Evolutionary conservation across 1,284 basidiomycete genomes (phyloP).

Genomic region (Athelia psychrophila): DNA sequence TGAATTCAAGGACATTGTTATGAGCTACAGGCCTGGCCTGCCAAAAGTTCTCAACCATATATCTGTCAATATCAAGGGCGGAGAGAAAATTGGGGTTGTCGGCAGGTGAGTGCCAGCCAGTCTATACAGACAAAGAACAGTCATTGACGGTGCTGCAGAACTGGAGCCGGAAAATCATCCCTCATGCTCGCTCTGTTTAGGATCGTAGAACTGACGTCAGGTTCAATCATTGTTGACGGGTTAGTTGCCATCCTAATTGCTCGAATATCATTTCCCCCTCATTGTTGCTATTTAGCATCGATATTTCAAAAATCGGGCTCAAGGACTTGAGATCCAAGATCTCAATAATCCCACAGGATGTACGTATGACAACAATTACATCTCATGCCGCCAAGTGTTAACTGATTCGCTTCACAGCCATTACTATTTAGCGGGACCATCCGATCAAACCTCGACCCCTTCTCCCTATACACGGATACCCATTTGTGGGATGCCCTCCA

Average conservation of each 20-base stretch:
- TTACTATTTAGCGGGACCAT: conserved; percentile 56
- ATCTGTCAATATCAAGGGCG: conserved; percentile 53
- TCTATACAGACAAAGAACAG: not conserved
- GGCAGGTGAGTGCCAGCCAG: conserved; percentile 34
- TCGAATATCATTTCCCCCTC: too few species aligned
- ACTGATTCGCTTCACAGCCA: conserved; percentile 31
- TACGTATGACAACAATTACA: conserved; percentile 12
- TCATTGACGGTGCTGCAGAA: conserved; percentile 20
- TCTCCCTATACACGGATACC: conserved; percentile 54
- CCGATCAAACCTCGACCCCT: conserved; percentile 70
- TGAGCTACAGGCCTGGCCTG: conserved; percentile 57
- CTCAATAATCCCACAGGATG: conserved; percentile 55
- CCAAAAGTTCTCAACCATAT: conserved; percentile 60
- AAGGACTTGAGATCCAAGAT: conserved; percentile 44
- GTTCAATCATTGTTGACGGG: conserved; percentile 38
- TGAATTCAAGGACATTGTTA: conserved; percentile 49
- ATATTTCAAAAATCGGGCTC: conserved; percentile 48
- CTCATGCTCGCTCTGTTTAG: conserved; percentile 36
- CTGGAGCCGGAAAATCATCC: conserved; percentile 58
- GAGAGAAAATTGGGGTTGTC: conserved; percentile 82
- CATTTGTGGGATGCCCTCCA: conserved; percentile 62
- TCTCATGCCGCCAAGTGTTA: conserved; percentile 4
- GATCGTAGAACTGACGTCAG: conserved; percentile 38
- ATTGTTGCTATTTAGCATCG: too few species aligned
- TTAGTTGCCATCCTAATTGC: conserved; percentile 35